These are phyloP conservation scores for Triglochin maritima DNA, from an alignment of 106 monocot genomes.

Conservation along the genomic window DNA sequence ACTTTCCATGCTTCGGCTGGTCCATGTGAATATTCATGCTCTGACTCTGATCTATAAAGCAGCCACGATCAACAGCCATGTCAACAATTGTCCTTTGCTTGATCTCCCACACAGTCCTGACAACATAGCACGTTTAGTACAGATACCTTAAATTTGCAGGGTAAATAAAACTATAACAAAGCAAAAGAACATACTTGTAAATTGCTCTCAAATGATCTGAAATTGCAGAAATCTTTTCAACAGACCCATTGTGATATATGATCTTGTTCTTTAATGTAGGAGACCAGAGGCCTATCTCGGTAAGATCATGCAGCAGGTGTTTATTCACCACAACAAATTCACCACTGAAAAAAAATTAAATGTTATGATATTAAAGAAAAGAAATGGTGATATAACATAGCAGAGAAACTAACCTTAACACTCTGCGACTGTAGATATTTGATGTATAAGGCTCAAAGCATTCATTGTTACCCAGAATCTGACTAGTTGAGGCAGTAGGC, in stretches of 20 bases:
- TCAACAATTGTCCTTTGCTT: slow-evolving; percentile 45
- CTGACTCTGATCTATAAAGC: slow-evolving; percentile 44
- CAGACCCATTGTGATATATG: slow-evolving; percentile 55
- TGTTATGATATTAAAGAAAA: neutral
- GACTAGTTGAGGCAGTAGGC: slow-evolving; percentile 98
- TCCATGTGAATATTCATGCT: slow-evolving; percentile 44
- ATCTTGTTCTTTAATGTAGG: slow-evolving; percentile 60
- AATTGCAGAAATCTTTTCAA: slow-evolving; percentile 42
- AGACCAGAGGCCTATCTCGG: slow-evolving; percentile 69
- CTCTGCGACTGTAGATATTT: slow-evolving; percentile 84
- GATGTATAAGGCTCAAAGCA: slow-evolving; percentile 95
- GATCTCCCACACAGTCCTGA: slow-evolving; percentile 50
- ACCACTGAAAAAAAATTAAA: slow-evolving; percentile 30
- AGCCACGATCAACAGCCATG: slow-evolving; percentile 46
- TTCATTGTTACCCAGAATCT: slow-evolving; percentile 95
- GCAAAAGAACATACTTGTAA: slow-evolving; percentile 34
- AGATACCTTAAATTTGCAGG: neutral
- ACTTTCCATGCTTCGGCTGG: slow-evolving; percentile 34
- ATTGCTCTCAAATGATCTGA: slow-evolving; percentile 50
- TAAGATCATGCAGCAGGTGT: slow-evolving; percentile 75
- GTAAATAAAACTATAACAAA: neutral
- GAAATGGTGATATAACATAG: neutral
- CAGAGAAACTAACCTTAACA: slow-evolving; percentile 41
- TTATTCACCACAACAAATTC: slow-evolving; percentile 91
- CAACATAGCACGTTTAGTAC: neutral